Evolutionary conservation across 75 land plant species (phyloP).

Genomic region (Cryptomeria japonica): DNA sequence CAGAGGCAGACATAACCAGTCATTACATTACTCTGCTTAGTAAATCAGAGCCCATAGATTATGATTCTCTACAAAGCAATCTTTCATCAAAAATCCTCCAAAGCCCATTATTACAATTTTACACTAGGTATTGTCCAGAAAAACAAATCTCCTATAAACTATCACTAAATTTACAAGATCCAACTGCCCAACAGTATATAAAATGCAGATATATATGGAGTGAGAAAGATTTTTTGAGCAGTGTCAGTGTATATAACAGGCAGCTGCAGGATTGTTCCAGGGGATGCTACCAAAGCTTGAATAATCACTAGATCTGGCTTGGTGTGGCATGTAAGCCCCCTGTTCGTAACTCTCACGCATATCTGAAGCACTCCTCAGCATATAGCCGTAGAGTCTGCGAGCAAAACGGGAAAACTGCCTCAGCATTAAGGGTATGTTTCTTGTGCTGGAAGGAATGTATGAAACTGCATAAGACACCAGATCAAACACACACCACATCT

Average conservation of each 20-base stretch:
- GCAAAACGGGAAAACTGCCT: not conserved
- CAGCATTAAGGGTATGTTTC: not conserved
- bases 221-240: no score
- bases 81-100: no score
- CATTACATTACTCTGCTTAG: no score
- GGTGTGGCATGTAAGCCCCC: not conserved
- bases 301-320: not conserved
- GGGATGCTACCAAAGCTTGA: not conserved
- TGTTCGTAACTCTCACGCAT: not conserved
- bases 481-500: not conserved
- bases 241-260: not conserved
- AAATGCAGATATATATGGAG: no score
- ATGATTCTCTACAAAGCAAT: no score
- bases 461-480: not conserved
- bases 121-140: no score
- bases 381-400: not conserved
- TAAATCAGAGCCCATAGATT: no score
- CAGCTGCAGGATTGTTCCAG: not conserved
- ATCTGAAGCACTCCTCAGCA: not conserved
- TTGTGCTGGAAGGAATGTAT: not conserved
- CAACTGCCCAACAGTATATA: no score
- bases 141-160: no score
- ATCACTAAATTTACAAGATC: no score
- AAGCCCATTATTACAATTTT: no score
- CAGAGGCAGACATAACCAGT: no score